Base-by-base conservation (phyloP, 306 rosid genomes). In the Hylodesmum podocarpum region DNA sequence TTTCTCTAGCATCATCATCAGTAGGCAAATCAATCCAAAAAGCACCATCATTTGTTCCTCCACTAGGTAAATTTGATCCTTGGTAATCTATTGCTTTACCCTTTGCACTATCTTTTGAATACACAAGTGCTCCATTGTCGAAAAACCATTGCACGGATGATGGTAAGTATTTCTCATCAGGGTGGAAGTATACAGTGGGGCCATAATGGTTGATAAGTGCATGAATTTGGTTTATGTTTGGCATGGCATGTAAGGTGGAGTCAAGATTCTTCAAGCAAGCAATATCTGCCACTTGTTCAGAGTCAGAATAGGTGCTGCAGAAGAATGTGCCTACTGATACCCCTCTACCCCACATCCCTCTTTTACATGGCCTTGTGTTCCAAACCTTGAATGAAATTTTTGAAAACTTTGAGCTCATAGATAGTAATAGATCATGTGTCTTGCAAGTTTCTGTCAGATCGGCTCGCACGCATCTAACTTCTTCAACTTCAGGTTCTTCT, bases 1-100 rank as follows among this genome's bases (percentile, higher is more conserved):
- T 8, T 31, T 64, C 46, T 63, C 84, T 78, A 0, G 70, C 89
- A 29, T 86, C 80, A 5, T 84, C 82, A n/a, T 87, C 84, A 16
- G 19, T 37, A 7, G 97, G 97, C 70, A 92, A 82, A 85, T 88
- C 96, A 43, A 92, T 88, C 97, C 96, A 92, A 82, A 80, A 89
- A 47, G 72, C 83, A 55, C 87, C 81, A 40, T 89, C 91, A 12
- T 90, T 88, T 70, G 55, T 46, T 31, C 90, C 97, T 34, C 96
- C 97, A 71, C 75, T 12, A 10, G 97, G 97, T 75, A 92, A 82
- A 77, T 80, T 83, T 11, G 87, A 82, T 33, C 96, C 97, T 70
- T 70, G 57, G n/a, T 51, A 55, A 41, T 90, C 87, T 58, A 92
- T 84, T 13, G 80, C 82, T 51, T 76, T 77, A 29, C 88, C 90